A percentile compares a stretch with the other conserved stretches of the same genome.
Evolutionary conservation across 805 yeast species (phyloP).

Genomic region (Ogataea henricii): DNA sequence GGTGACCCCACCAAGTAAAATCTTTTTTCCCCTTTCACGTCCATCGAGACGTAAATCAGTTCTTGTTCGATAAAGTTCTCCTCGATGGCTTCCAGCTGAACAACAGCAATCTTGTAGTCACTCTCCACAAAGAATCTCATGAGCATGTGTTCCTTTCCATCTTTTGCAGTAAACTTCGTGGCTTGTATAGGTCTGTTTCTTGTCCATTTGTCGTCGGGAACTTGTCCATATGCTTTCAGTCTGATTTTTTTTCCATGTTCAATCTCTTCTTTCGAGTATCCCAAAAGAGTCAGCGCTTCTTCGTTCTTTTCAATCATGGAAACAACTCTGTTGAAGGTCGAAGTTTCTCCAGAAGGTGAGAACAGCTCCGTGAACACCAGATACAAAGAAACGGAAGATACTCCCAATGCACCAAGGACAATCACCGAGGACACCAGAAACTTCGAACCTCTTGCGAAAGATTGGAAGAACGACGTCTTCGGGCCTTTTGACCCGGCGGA

Average conservation of each 20-base stretch:
- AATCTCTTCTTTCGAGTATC: constrained; percentile 42
- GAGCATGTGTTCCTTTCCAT: constrained; percentile 76
- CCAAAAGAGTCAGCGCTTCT: constrained; percentile 55
- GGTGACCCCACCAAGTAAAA: constrained; percentile 69
- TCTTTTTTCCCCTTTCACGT: constrained; percentile 69
- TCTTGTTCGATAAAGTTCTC: constrained; percentile 65
- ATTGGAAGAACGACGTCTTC: constrained; percentile 36
- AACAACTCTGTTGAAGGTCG: constrained; percentile 85
- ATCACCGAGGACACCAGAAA: constrained; percentile 61
- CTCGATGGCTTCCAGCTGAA: constrained; percentile 78
- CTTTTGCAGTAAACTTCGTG: constrained; percentile 60
- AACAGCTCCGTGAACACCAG: constrained; percentile 77
- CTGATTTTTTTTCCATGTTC: constrained; percentile 46
- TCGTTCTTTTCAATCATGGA: constrained; percentile 70
- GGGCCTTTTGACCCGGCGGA: constrained; percentile 1
- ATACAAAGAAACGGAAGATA: constrained; percentile 69
- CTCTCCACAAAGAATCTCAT: constrained; percentile 90
- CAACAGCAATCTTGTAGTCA: constrained; percentile 62
- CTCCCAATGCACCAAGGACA: constrained; percentile 68
- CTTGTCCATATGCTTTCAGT: constrained; percentile 82
- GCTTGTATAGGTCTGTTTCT: constrained; percentile 85
- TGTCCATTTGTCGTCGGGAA: constrained; percentile 72
- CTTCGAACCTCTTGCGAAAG: constrained; percentile 57
- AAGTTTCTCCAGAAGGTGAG: constrained; percentile 90
- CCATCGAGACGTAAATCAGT: constrained; percentile 71